Percentiles rank a stretch among this genome's conserved stretches.
phyloP scores from a whole-genome alignment of 1,139 yeast species.

The Taiozyma sp. region DNA sequence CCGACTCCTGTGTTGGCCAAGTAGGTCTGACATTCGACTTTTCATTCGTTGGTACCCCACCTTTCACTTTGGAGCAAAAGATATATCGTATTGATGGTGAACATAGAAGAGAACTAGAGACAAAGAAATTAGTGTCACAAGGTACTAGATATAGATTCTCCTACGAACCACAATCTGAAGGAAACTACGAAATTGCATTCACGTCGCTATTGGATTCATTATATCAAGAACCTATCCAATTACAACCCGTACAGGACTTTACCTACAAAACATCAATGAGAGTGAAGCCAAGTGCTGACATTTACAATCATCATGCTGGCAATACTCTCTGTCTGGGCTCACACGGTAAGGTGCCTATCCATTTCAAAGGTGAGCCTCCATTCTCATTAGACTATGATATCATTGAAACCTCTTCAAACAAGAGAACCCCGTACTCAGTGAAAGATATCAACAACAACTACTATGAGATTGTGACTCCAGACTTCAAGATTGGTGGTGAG shows the following conservation, averaged over 20 bases:
- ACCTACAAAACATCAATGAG: slow-evolving; percentile 37
- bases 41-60: slow-evolving; percentile 69
- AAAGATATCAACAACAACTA: slow-evolving; percentile 37
- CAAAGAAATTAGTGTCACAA: slow-evolving; percentile 31
- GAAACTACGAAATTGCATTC: slow-evolving; percentile 72
- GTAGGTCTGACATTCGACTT: slow-evolving; percentile 75
- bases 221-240: slow-evolving; percentile 36
- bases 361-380: slow-evolving; percentile 74
- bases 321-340: slow-evolving; percentile 41
- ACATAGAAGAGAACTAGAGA: slow-evolving; percentile 27
- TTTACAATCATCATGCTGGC: slow-evolving; percentile 25
- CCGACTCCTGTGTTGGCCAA: slow-evolving; percentile 89
- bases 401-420: slow-evolving; percentile 41
- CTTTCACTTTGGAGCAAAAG: slow-evolving; percentile 61
- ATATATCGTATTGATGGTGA: slow-evolving; percentile 47
- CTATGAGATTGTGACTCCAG: slow-evolving; percentile 46
- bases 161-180: slow-evolving; percentile 77
- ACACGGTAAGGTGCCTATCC: slow-evolving; percentile 43
- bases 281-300: slow-evolving; percentile 36
- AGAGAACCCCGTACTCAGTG: slow-evolving; percentile 36
- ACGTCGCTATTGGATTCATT: slow-evolving; percentile 48
- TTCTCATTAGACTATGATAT: slow-evolving; percentile 67
- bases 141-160: slow-evolving; percentile 49
- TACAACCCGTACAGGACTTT: slow-evolving; percentile 27
- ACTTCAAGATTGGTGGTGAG: slow-evolving; percentile 59